These are phyloP conservation scores for Lentinula novae-zelandiae DNA, from an alignment of 1,284 basidiomycete genomes.

Conservation along the genomic window DNA sequence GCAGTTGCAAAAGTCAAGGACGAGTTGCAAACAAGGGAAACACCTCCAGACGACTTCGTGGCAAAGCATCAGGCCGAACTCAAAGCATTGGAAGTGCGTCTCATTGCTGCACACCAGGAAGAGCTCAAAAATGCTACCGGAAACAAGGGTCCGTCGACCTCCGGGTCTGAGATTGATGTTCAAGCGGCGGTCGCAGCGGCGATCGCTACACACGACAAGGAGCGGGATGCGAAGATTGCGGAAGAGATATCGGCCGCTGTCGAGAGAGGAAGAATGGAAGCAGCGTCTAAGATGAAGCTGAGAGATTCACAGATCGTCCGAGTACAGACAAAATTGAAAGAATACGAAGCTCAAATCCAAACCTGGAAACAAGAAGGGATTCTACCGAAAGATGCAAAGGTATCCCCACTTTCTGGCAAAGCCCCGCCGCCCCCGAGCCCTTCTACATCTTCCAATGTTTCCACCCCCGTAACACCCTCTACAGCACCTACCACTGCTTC, in stretches of 20 bases:
- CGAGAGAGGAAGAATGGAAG: conserved; percentile 64
- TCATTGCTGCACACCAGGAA: conserved; percentile 50
- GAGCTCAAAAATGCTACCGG: conserved; percentile 50
- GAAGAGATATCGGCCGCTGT: conserved; percentile 60
- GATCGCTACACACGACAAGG: conserved; percentile 45
- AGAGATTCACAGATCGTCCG: conserved; percentile 65
- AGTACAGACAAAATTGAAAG: conserved; percentile 57
- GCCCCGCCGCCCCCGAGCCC: conserved; percentile 16
- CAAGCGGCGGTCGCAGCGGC: conserved; percentile 48
- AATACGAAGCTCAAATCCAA: conserved; percentile 58
- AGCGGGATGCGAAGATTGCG: conserved; percentile 41
- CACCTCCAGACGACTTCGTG: conserved; percentile 34
- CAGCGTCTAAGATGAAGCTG: conserved; percentile 54
- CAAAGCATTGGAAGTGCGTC: conserved; percentile 46
- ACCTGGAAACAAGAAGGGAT: conserved; percentile 51
- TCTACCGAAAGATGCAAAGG: conserved; percentile 28
- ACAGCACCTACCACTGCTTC: conserved; percentile 14
- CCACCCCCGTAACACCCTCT: conserved; percentile 19
- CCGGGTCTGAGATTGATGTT: conserved; percentile 22
- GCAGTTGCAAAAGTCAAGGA: conserved; percentile 53
- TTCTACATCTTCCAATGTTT: conserved; percentile 19
- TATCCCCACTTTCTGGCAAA: conserved; percentile 15
- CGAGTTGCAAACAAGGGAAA: conserved; percentile 32
- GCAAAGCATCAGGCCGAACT: conserved; percentile 61
- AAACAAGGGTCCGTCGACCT: conserved; percentile 36